Conservation (phyloP, 352 stramenopile species). For the Bremia lactucae region DNA sequence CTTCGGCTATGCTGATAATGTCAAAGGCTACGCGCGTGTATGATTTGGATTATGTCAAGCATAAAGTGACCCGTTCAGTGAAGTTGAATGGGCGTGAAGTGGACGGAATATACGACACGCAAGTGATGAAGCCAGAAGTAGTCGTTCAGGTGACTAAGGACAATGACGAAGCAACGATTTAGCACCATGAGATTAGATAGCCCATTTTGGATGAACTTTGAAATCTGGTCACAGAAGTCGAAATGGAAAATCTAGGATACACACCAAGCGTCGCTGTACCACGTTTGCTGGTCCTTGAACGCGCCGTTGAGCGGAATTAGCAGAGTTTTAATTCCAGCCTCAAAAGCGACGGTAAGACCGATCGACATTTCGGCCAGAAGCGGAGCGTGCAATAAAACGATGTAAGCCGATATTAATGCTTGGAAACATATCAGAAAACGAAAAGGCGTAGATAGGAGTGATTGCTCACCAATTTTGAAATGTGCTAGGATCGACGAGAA, state of each 20-base stretch:
- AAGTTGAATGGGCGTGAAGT: background rate
- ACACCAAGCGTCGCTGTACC: background rate
- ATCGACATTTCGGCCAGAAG: background rate
- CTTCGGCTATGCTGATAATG: conserved; percentile 4
- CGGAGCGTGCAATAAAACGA: background rate
- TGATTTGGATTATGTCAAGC: conserved; percentile 2
- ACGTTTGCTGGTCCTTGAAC: too few species aligned
- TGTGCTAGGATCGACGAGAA: background rate
- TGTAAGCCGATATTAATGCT: background rate
- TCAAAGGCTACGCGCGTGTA: background rate
- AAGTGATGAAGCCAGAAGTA: background rate
- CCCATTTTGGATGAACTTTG: background rate
- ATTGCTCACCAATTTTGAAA: background rate
- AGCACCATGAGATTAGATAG: too few species aligned
- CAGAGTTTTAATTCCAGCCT: too few species aligned
- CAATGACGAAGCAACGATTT: background rate
- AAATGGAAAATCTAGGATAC: background rate
- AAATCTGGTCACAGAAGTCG: background rate
- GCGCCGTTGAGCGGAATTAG: too few species aligned
- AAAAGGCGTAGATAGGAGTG: background rate
- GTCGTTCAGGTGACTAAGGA: background rate
- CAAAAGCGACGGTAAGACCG: background rate
- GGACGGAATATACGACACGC: too few species aligned
- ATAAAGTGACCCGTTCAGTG: background rate
- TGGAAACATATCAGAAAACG: background rate